Conservation (phyloP, 2,329 filamentous ascomycete species). For the Ascochyta rabiei region DNA sequence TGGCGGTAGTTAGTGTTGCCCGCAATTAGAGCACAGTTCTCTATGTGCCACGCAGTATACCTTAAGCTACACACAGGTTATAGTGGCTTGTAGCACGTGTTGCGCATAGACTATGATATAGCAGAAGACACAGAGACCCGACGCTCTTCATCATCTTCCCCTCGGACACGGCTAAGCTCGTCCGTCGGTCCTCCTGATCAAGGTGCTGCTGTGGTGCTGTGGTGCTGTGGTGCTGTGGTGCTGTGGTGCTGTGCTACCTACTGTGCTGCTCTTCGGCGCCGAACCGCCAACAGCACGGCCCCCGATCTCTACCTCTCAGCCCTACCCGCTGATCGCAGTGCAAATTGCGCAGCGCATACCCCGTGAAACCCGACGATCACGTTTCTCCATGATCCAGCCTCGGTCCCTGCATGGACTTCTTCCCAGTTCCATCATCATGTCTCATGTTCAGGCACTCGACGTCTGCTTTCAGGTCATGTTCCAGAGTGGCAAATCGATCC, state of each 20-base stretch:
- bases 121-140: too few species aligned
- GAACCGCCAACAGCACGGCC: constrained; percentile 7
- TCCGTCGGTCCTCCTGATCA: not conserved
- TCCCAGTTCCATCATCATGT: not conserved
- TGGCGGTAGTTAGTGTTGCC: too few species aligned
- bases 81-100: too few species aligned
- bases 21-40: too few species aligned
- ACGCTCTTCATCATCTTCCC: too few species aligned
- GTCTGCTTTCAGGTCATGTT: not conserved
- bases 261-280: not conserved
- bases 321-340: constrained; percentile 10
- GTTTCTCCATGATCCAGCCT: constrained; percentile 1
- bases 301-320: constrained; percentile 7
- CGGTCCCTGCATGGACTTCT: not conserved
- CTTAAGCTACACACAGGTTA: too few species aligned
- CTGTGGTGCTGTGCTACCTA: too few species aligned
- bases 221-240: too few species aligned
- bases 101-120: too few species aligned
- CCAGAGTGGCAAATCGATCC: constrained; percentile 13
- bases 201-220: not conserved
- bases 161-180: too few species aligned
- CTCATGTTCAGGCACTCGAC: not conserved
- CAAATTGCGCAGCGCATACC: constrained; percentile 1
- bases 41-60: too few species aligned
- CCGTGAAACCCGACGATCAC: constrained; percentile 10